phyloP scores from a whole-genome alignment of 2,329 filamentous ascomycete genomes.

The Claviceps africana region DNA sequence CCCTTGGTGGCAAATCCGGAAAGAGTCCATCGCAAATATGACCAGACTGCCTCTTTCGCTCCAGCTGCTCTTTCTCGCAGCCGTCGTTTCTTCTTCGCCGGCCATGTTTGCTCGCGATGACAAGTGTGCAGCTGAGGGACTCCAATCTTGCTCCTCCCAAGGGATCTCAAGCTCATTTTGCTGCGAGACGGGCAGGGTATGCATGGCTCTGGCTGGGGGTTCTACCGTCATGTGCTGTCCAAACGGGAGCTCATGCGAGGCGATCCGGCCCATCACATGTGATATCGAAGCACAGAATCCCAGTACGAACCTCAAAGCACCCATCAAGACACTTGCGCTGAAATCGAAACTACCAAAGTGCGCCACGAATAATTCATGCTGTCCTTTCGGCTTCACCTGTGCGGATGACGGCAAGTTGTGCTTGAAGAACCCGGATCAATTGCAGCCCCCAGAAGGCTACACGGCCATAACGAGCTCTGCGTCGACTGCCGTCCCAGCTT shows the following conservation, averaged over 20 bases:
- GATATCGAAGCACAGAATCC: conserved; percentile 48
- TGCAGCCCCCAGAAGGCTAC: conserved; percentile 19
- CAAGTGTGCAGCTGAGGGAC: conserved; percentile 36
- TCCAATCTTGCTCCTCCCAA: conserved; percentile 35
- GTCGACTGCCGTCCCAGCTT: conserved; percentile 9
- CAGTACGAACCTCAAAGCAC: conserved; percentile 37
- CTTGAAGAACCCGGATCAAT: conserved; percentile 36
- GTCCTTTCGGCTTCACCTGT: conserved; percentile 60
- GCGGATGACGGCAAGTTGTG: conserved; percentile 32
- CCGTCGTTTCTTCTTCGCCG: conserved; percentile 5
- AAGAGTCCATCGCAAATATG: neutral
- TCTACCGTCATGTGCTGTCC: conserved; percentile 63
- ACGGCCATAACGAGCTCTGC: conserved; percentile 7
- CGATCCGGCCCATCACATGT: conserved; percentile 51
- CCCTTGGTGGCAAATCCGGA: neutral
- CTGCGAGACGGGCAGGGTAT: conserved; percentile 41
- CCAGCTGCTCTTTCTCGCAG: conserved; percentile 6
- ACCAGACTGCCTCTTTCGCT: conserved; percentile 4
- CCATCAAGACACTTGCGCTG: conserved; percentile 53
- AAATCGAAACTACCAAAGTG: conserved; percentile 42
- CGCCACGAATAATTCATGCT: conserved; percentile 40
- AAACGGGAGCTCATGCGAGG: conserved; percentile 37
- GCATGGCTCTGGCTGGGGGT: conserved; percentile 46
- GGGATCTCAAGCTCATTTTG: conserved; percentile 52
- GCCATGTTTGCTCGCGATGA: conserved; percentile 29